Conservation (phyloP, 192 early-diverging fungal genomes). For the Podila clonocystis region DNA sequence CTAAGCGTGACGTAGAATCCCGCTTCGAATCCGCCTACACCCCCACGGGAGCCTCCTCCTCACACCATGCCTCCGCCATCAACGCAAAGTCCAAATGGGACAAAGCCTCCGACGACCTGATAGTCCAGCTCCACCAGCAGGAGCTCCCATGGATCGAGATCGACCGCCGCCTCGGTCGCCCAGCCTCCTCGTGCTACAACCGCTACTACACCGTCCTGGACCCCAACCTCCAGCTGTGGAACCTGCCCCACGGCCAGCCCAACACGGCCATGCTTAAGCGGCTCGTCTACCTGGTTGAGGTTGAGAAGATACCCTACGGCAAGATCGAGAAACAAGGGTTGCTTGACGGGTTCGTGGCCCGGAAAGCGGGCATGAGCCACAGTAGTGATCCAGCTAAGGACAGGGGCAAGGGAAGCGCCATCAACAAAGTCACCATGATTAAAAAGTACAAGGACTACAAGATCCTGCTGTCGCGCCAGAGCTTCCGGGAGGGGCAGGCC, state of each 20-base stretch:
- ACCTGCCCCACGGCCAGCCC: constrained; percentile 15
- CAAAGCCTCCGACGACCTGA: constrained; percentile 2
- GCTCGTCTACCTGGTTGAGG: constrained; percentile 24
- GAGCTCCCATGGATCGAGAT: constrained; percentile 20
- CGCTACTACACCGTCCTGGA: constrained; percentile 30
- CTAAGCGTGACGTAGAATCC: too few species aligned
- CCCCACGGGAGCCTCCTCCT: background rate
- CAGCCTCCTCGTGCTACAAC: constrained; percentile 17
- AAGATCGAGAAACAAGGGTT: constrained; percentile 13
- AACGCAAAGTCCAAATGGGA: constrained; percentile 10
- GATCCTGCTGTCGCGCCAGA: background rate
- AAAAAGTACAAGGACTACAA: constrained; percentile 24
- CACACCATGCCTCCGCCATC: background rate
- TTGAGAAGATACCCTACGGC: constrained; percentile 11
- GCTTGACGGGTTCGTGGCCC: constrained; percentile 11
- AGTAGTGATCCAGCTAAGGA: background rate
- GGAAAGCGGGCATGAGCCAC: background rate
- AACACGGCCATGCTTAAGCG: constrained; percentile 14
- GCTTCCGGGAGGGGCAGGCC: background rate
- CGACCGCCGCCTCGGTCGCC: constrained; percentile 10
- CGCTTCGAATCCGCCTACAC: background rate
- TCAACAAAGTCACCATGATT: constrained; percentile 3
- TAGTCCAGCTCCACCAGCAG: constrained; percentile 8
- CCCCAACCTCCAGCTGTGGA: constrained; percentile 27
- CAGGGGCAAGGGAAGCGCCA: background rate